Conservation (phyloP, 2,329 filamentous ascomycete genomes). For the Penicillium sumatraense region DNA sequence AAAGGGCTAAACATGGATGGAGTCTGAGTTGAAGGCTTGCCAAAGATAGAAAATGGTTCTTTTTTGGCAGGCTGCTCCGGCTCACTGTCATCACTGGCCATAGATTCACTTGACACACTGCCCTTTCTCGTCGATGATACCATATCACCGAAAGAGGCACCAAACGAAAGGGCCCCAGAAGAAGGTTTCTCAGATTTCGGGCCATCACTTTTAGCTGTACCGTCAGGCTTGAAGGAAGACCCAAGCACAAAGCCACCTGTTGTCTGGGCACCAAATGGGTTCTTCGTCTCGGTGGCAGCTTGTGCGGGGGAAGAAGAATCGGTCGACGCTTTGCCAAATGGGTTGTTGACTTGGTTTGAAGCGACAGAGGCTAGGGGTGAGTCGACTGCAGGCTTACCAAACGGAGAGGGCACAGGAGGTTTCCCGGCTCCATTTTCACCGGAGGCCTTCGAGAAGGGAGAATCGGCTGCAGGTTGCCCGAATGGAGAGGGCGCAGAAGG, state of each 20-base stretch:
- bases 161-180: constrained; percentile 43
- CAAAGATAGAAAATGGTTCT: constrained; percentile 33
- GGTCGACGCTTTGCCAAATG: not conserved
- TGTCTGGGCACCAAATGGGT: constrained; percentile 35
- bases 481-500: constrained; percentile 34
- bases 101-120: constrained; percentile 39
- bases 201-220: constrained; percentile 43
- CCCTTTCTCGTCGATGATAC: constrained; percentile 39
- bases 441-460: constrained; percentile 25
- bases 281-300: constrained; percentile 25
- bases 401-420: constrained; percentile 12
- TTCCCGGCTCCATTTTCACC: constrained; percentile 15
- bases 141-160: constrained; percentile 45
- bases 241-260: constrained; percentile 46
- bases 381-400: constrained; percentile 30
- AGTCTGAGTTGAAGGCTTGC: constrained; percentile 30
- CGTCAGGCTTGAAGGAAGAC: constrained; percentile 51
- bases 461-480: constrained; percentile 27
- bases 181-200: constrained; percentile 43
- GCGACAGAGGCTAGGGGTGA: constrained; percentile 14
- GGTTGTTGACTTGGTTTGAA: constrained; percentile 18
- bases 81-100: constrained; percentile 42
- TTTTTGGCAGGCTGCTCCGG: constrained; percentile 27
- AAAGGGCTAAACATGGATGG: constrained; percentile 11
- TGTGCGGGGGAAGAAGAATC: not conserved